Base-by-base conservation (phyloP, 768 basidiomycete genomes). In the Cystofilobasidium macerans region DNA sequence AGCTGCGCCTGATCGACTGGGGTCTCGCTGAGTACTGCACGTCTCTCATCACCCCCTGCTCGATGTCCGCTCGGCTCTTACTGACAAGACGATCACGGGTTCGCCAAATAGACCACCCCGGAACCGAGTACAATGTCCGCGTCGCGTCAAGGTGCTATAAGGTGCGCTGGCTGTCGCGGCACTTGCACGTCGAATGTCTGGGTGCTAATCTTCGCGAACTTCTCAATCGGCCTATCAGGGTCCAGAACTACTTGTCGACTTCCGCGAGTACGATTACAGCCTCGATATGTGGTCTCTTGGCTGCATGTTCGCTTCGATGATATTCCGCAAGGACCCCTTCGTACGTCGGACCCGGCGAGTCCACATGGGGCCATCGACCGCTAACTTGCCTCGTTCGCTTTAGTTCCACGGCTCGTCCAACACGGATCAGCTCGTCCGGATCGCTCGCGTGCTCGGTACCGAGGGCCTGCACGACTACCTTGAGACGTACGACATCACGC, bases 271-370 rank as follows among this genome's bases (percentile, higher is more conserved):
- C 71, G 94, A 98, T 76, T 95, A 95, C 75, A 89, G 88, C 76
- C 78, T 97, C 71, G 93, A 98, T 76, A 90, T 98, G 89, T 98
- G 94, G 94, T 92, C 89, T 78, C 86, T 88, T 73, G 94, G 94
- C 22, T 97, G 94, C 75, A 98, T 94, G 91, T 95, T 94, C 76
- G 94, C 94, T 12, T 91, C 89, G 22, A 97, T 98, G 94, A 97
- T 98, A 72, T 97, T 98, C 83, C 85, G 94, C 71, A 97, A 97
- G 76, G 94, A 97, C 75, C 94, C 94, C 30, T 71, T 65, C 14
- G 51, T 54, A 32, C 26, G 51, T 32, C 51, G 24, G 13, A 16
- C 51, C 26, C 20, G 24, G 7, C n/a, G n/a, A n/a, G n/a, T n/a
- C n/a, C n/a, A n/a, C n/a, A n/a, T n/a, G n/a, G n/a, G n/a, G n/a